Percentiles rank a stretch among this genome's conserved stretches.
phyloP scores from a whole-genome alignment of 176 grass and related monocot genomes.

The Elaeis guineensis region DNA sequence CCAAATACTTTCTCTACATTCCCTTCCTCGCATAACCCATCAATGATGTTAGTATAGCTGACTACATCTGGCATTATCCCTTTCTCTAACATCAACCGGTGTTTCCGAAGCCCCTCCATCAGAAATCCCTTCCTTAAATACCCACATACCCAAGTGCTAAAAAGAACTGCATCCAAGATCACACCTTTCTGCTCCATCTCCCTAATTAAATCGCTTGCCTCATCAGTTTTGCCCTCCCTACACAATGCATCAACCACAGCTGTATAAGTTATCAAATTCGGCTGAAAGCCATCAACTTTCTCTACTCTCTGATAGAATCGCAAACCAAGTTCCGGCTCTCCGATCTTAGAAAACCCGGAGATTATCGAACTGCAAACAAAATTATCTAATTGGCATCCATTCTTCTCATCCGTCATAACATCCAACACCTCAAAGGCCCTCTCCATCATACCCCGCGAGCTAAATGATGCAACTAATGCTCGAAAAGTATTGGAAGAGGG shows the following conservation, averaged over 20 bases:
- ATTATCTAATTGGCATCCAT: slow-evolving; percentile 34
- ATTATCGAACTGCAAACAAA: slow-evolving; percentile 57
- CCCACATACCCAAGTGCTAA: slow-evolving; percentile 46
- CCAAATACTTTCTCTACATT: slow-evolving; percentile 69
- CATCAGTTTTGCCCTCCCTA: slow-evolving; percentile 34
- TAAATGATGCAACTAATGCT: slow-evolving; percentile 23
- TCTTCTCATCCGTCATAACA: slow-evolving; percentile 28
- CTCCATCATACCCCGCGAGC: slow-evolving; percentile 34
- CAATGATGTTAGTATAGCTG: slow-evolving; percentile 53
- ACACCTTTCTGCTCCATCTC: slow-evolving; percentile 43
- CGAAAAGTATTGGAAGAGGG: slow-evolving; percentile 25
- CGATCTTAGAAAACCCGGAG: slow-evolving; percentile 40
- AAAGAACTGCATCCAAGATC: slow-evolving; percentile 39
- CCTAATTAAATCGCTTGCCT: slow-evolving; percentile 29
- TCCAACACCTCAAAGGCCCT: slow-evolving; percentile 55
- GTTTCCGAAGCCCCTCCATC: slow-evolving; percentile 50
- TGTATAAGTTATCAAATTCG: slow-evolving; percentile 49
- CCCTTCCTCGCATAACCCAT: slow-evolving; percentile 62
- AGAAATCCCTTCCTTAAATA: slow-evolving; percentile 37
- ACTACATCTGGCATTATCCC: slow-evolving; percentile 45
- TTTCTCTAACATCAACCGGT: slow-evolving; percentile 45
- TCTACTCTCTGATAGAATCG: slow-evolving; percentile 42
- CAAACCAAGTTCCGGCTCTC: slow-evolving; percentile 26
- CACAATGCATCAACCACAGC: slow-evolving; percentile 32
- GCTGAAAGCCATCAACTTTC: slow-evolving; percentile 29